These are phyloP conservation scores for Nigrospora sphaerica DNA, from an alignment of 2,329 filamentous ascomycete species.

Conservation along the genomic window DNA sequence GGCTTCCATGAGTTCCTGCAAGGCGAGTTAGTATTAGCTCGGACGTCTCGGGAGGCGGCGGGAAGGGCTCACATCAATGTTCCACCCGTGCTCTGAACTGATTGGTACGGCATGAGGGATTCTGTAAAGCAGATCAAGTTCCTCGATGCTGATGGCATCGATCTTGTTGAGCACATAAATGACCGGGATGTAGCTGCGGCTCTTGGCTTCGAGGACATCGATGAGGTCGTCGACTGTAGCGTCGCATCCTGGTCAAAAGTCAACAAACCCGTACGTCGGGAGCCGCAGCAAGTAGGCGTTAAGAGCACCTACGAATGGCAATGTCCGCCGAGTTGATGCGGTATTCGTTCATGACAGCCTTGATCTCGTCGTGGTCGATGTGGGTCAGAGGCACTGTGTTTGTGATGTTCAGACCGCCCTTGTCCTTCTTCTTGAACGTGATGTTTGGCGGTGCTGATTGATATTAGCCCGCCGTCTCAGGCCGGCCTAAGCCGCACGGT, in stretches of 20 bases:
- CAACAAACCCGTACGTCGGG: background rate
- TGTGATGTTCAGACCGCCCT: slow-evolving; percentile 94
- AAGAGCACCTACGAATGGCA: slow-evolving; percentile 58
- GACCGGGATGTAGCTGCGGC: slow-evolving; percentile 94
- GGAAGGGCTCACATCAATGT: slow-evolving; percentile 57
- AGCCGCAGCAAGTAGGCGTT: background rate
- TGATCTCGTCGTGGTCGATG: slow-evolving; percentile 94
- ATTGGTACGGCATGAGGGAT: slow-evolving; percentile 97
- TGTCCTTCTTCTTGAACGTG: slow-evolving; percentile 99
- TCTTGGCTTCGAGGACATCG: slow-evolving; percentile 90
- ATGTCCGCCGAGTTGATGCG: slow-evolving; percentile 95
- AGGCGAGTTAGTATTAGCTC: background rate
- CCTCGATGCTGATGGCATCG: slow-evolving; percentile 94
- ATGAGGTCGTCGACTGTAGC: slow-evolving; percentile 96
- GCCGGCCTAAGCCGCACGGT: too few relatives aligned
- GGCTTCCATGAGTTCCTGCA: slow-evolving; percentile 74
- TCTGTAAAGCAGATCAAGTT: slow-evolving; percentile 89
- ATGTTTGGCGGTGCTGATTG: slow-evolving; percentile 80
- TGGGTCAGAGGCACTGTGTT: slow-evolving; percentile 86
- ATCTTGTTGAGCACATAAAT: slow-evolving; percentile 99
- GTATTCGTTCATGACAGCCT: slow-evolving; percentile 95
- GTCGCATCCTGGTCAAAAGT: slow-evolving; percentile 53
- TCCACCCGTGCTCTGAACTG: slow-evolving; percentile 96
- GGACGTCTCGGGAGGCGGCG: background rate
- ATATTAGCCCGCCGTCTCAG: background rate